Evolutionary conservation across 192 early-diverging fungal genomes (phyloP).

Genomic region (Gryganskiella cystojenkinii): DNA sequence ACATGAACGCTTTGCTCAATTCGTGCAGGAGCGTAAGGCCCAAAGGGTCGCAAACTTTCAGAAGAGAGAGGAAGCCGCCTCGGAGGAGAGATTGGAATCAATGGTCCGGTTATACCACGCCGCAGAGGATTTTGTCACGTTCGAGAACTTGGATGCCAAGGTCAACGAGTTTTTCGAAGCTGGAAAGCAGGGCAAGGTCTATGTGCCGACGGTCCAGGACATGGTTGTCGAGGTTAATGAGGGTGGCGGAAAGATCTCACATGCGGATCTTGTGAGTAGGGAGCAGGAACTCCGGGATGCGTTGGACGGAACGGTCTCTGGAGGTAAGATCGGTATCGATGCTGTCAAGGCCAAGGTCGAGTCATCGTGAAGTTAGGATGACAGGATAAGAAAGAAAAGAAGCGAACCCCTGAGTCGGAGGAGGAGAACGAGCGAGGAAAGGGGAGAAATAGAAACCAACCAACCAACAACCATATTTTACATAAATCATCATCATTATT

Average conservation of each 20-base stretch:
- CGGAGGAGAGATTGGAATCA: slow-evolving; percentile 38
- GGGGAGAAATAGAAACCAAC: too few relatives aligned
- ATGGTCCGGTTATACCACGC: slow-evolving; percentile 50
- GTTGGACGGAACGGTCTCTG: slow-evolving; percentile 43
- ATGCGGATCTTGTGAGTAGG: slow-evolving; percentile 30
- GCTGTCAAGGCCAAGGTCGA: slow-evolving; percentile 29
- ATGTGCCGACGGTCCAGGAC: slow-evolving; percentile 16
- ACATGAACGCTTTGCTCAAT: slow-evolving; percentile 31
- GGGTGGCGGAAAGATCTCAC: slow-evolving; percentile 40
- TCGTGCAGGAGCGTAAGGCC: slow-evolving; percentile 37
- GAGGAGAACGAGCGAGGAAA: background rate
- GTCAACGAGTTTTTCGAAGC: slow-evolving; percentile 51
- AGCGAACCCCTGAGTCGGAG: too few relatives aligned
- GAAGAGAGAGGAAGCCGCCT: slow-evolving; percentile 18
- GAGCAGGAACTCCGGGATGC: slow-evolving; percentile 49
- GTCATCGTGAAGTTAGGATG: slow-evolving; percentile 23
- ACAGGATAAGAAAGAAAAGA: background rate
- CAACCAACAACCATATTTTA: too few relatives aligned
- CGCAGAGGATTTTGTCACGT: slow-evolving; percentile 45
- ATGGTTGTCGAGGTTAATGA: slow-evolving; percentile 47
- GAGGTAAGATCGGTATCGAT: slow-evolving; percentile 43
- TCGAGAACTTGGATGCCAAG: slow-evolving; percentile 52
- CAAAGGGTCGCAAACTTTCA: slow-evolving; percentile 28
- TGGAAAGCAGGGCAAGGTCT: slow-evolving; percentile 42
- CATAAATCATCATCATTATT: too few relatives aligned